Base-by-base conservation (phyloP, 441 rosid species). In the Eutrema salsugineum region DNA sequence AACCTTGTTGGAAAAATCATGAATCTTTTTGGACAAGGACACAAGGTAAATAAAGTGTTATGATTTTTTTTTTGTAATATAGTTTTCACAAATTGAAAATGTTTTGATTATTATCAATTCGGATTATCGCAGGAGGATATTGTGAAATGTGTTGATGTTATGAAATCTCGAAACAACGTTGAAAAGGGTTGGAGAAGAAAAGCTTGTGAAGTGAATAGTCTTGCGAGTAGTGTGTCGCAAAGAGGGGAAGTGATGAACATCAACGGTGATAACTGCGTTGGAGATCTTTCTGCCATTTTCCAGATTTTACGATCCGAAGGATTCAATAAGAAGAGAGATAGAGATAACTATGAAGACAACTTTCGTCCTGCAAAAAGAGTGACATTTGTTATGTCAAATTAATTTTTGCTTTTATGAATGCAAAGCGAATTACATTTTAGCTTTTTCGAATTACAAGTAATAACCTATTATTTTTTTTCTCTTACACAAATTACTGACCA, bases 151-250 rank as follows among this genome's bases (percentile, higher is more conserved):
- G 54, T 55, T 6, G 35, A 36, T 57, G 67, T 72, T 11, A 80
- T 76, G 85, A 78, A 81, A 64, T 42, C 2, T 1, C 44, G 71
- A 27, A 16, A 44, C 16, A 16, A 44, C 16, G 11, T 16, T 6
- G 66, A 28, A 8, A 30, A 44, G 1, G 28, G 6, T 10, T 28
- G 53, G 53, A 49, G 66, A 12, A 42, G 51, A 30, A 59, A 19
- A 43, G 5, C 8, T 8, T n/a, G 15, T 59, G 63, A 78, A 69
- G 82, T 77, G 65, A 78, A 84, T 11, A 86, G 96, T 74, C 83
- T 85, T 0, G 72, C 81, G 63, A 86, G 83, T 0, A 86, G 83
- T 0, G 72, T 80, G 10, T 33, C 88, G 68, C 58, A 65, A 63
- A 56, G 54, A 20, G 84, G 76, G 2, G 20, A 64, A 22, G 15